phyloP scores from a whole-genome alignment of 352 stramenopile species.

The Phytophthora hybrid region DNA sequence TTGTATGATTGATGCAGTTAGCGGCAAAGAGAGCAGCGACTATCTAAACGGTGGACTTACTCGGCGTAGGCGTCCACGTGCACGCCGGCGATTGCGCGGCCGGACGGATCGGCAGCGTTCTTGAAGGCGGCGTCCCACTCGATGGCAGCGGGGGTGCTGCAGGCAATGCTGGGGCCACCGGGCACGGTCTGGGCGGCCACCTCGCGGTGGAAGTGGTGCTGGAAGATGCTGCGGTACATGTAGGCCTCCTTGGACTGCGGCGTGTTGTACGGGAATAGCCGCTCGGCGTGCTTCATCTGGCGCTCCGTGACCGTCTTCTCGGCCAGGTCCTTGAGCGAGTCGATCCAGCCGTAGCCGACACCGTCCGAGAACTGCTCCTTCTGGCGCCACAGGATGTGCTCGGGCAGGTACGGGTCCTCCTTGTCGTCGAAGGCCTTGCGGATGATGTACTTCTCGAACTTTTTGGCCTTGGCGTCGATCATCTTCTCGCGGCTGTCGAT shows the following conservation, averaged over 20 bases:
- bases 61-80: conserved; percentile 94
- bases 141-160: conserved; percentile 98
- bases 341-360: conserved; percentile 99
- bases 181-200: conserved; percentile 97
- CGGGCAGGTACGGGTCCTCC: conserved; percentile 97
- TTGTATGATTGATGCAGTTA: conserved; percentile 25
- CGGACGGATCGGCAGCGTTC: conserved; percentile 94
- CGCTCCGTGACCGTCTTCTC: conserved; percentile 96
- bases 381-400: conserved; percentile 99
- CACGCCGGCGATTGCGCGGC: conserved; percentile 94
- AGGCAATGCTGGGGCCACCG: conserved; percentile 98
- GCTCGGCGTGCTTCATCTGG: conserved; percentile 94
- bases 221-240: conserved; percentile 97
- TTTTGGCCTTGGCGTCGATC: conserved; percentile 91
- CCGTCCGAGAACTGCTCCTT: conserved; percentile 99
- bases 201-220: conserved; percentile 97
- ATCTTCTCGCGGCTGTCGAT: conserved; percentile 98
- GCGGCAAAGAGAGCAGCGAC: conserved; percentile 17
- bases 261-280: conserved; percentile 98
- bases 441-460: conserved; percentile 99
- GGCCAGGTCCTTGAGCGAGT: conserved; percentile 96
- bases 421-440: conserved; percentile 98
- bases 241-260: conserved; percentile 98
- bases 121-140: conserved; percentile 97
- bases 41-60: conserved; percentile 36